These are phyloP conservation scores for Dioszegia crocea DNA, from an alignment of 768 basidiomycete genomes.

Conservation along the genomic window DNA sequence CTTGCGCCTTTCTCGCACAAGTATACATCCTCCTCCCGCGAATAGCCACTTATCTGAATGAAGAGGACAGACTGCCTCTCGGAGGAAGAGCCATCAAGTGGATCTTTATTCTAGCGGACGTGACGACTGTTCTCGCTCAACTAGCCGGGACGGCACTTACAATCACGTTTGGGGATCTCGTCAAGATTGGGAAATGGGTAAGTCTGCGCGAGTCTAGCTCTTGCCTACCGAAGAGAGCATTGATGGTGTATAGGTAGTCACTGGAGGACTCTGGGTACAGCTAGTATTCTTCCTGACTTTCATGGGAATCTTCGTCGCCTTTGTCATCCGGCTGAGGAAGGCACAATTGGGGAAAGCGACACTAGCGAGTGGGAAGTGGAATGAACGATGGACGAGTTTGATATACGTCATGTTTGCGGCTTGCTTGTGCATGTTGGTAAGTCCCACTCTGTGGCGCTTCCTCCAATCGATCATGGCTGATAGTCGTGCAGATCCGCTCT, in stretches of 20 bases:
- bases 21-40: conserved; percentile 66
- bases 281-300: conserved; percentile 3
- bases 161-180: conserved; percentile 13
- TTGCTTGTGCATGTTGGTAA: not conserved
- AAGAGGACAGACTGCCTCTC: conserved; percentile 56
- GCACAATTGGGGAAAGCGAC: not conserved
- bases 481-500: conserved; percentile 56
- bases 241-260: not conserved
- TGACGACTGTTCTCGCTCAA: conserved; percentile 66
- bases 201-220: not conserved
- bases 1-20: conserved; percentile 62
- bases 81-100: conserved; percentile 56
- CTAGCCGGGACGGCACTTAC: conserved; percentile 46
- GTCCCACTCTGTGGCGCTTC: not conserved
- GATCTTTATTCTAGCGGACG: conserved; percentile 62
- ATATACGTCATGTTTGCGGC: not conserved
- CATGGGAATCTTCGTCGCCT: conserved; percentile 1
- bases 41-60: conserved; percentile 56
- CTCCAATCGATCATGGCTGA: not conserved
- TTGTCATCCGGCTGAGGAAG: not conserved
- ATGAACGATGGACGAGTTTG: not conserved
- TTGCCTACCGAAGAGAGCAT: not conserved
- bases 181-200: not conserved
- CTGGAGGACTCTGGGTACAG: conserved; percentile 6
- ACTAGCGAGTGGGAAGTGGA: not conserved